A percentile compares a stretch with the other conserved stretches of the same genome.
Conservation (phyloP, 371 early-diverging fungal species). For the Cladochytrium tenue region DNA sequence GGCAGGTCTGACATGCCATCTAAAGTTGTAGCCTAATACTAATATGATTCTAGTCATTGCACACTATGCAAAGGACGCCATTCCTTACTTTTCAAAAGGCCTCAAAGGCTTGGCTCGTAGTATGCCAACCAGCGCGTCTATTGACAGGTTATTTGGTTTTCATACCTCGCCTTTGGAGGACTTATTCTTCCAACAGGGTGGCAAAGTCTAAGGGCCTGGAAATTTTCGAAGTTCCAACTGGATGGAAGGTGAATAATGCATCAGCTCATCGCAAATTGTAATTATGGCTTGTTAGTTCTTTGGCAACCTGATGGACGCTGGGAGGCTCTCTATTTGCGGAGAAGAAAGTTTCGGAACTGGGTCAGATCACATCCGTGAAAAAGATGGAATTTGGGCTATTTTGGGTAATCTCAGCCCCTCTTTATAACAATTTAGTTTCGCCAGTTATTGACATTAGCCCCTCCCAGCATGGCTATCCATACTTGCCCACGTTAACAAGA, state of each 20-base stretch:
- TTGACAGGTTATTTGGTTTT: conserved; percentile 65
- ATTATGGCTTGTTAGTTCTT: conserved; percentile 74
- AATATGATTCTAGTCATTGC: conserved; percentile 72
- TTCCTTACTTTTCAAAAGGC: conserved; percentile 92
- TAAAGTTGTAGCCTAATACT: not conserved
- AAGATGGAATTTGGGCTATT: conserved; percentile 97
- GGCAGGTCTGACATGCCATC: conserved; percentile 51
- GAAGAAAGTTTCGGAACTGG: conserved; percentile 98
- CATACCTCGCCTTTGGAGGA: not conserved
- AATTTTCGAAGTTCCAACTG: conserved; percentile 87
- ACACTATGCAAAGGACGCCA: conserved; percentile 75
- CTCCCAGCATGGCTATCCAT: conserved; percentile 89
- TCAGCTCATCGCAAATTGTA: not conserved
- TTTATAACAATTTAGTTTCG: too few relatives aligned
- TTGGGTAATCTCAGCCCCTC: conserved; percentile 51
- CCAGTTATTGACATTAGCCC: not conserved
- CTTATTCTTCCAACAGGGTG: conserved; percentile 66
- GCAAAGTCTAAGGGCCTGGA: conserved; percentile 78
- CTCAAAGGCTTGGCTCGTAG: conserved; percentile 88
- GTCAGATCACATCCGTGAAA: conserved; percentile 96
- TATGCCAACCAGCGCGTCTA: conserved; percentile 93
- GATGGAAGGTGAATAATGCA: conserved; percentile 39
- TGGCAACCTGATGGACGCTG: conserved; percentile 97
- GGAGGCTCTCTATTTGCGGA: conserved; percentile 92
- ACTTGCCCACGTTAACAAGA: conserved; percentile 73